Evolutionary conservation across 2,329 filamentous ascomycete genomes (phyloP).

Genomic region (Colletotrichum sidae): DNA sequence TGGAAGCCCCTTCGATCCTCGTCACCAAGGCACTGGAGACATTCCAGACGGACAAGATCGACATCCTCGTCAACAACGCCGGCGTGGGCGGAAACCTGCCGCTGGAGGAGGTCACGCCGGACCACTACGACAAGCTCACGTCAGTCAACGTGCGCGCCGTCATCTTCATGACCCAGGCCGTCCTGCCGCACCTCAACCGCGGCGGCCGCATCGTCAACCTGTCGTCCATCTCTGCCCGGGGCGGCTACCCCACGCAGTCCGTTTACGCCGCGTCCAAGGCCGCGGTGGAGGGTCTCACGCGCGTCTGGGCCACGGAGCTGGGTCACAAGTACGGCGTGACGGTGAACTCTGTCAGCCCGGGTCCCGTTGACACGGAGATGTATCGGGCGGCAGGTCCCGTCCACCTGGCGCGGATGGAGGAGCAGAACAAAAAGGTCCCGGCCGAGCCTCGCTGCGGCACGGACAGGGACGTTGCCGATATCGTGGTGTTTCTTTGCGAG

Average conservation of each 20-base stretch:
- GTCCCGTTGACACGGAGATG: slow-evolving; percentile 42
- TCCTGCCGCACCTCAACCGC: slow-evolving; percentile 43
- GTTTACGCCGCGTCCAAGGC: slow-evolving; percentile 51
- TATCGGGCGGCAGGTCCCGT: slow-evolving; percentile 26
- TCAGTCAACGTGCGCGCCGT: slow-evolving; percentile 25
- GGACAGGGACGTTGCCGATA: slow-evolving; percentile 25
- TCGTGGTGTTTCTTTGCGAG: slow-evolving; percentile 25
- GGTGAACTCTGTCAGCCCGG: slow-evolving; percentile 48
- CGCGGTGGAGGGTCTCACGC: slow-evolving; percentile 44
- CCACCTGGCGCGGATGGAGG: slow-evolving; percentile 24
- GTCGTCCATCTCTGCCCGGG: slow-evolving; percentile 46
- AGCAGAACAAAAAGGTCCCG: slow-evolving; percentile 23
- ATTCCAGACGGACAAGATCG: slow-evolving; percentile 22
- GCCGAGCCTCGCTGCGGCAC: slow-evolving; percentile 26
- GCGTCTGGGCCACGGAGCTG: slow-evolving; percentile 48
- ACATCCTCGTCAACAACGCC: slow-evolving; percentile 28
- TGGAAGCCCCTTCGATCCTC: slow-evolving; percentile 9
- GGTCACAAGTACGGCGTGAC: slow-evolving; percentile 44
- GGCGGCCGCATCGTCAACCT: slow-evolving; percentile 50
- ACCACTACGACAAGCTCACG: slow-evolving; percentile 25
- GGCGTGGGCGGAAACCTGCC: slow-evolving; percentile 12
- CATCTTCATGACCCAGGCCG: slow-evolving; percentile 48
- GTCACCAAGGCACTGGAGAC: neutral
- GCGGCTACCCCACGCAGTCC: slow-evolving; percentile 44
- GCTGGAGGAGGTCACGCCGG: slow-evolving; percentile 21